These are phyloP conservation scores for Hypoxylon intermedium DNA, from an alignment of 495 filamentous ascomycete genomes.

Conservation along the genomic window DNA sequence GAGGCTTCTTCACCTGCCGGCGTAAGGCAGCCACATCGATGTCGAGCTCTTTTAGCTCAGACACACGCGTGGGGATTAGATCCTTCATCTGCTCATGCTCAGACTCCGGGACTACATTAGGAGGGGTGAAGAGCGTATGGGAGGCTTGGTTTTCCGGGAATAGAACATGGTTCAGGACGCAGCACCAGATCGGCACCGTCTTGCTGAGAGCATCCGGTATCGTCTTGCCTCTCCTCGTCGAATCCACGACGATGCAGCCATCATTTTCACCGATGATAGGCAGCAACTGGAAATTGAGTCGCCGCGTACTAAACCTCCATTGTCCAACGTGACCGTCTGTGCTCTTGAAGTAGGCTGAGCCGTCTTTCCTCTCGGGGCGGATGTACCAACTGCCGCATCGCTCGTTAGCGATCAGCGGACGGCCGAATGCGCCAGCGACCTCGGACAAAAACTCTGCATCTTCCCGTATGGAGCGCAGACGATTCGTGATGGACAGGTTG, in stretches of 20 bases:
- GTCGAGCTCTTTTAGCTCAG: constrained; percentile 58
- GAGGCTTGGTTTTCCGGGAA: constrained; percentile 64
- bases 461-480: constrained; percentile 72
- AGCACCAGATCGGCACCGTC: constrained; percentile 92
- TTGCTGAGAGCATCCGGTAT: constrained; percentile 95
- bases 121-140: constrained; percentile 68
- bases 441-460: constrained; percentile 72
- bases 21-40: constrained; percentile 45
- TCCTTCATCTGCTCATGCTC: constrained; percentile 82
- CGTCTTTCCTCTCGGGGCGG: constrained; percentile 65
- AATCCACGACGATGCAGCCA: constrained; percentile 94
- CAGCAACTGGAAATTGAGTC: constrained; percentile 84
- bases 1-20: constrained; percentile 58
- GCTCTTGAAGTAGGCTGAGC: constrained; percentile 93
- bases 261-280: constrained; percentile 63
- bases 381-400: constrained; percentile 98
- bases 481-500: constrained; percentile 79
- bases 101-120: constrained; percentile 69
- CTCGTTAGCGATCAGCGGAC: constrained; percentile 93
- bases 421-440: constrained; percentile 56
- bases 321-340: constrained; percentile 92
- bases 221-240: constrained; percentile 89
- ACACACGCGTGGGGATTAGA: constrained; percentile 70
- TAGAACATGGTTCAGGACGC: constrained; percentile 79
- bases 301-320: constrained; percentile 85